Base-by-base conservation (phyloP, 768 basidiomycete genomes). In the Suillus decipiens region DNA sequence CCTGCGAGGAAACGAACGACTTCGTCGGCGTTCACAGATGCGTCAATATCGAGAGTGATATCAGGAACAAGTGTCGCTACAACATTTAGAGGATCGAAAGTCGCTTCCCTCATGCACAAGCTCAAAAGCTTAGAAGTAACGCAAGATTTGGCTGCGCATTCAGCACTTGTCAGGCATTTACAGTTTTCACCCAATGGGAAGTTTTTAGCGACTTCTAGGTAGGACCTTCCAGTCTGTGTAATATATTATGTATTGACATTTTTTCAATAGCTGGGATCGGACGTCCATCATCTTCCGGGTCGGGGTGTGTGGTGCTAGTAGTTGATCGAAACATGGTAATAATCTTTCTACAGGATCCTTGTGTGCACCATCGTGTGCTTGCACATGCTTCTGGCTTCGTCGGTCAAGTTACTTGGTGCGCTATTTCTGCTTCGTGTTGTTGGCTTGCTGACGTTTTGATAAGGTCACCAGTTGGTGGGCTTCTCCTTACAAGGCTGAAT, bases 171-270 rank as follows among this genome's bases (percentile, higher is more conserved):
- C 19, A 73, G 86, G 60, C 87, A 90, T 72, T 71, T 92, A 69
- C 86, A 90, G 71, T 92, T 92, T 75, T 90, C 88, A 1, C 89
- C 89, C 1, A 84, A 90, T 72, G 90, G 90, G 22, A 86, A 81
- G 70, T 89, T 83, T 69, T 71, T 92, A 67, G 90, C 89, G 3
- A 91, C 89, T 5, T 89, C 88, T 34, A 88, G 88, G 84, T 87
- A 67, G 56, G 76, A 43, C 17, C 59, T 51, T 22, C 57, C 5
- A n/a, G 64, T 57, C 37, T 14, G 54, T 2, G 43, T 24, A 50
- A 36, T n/a, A 34, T 15, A 24, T 28, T 28, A 15, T 61, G 11
- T 11, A 17, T 53, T 50, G 36, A 47, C 63, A 10, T 19, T 33
- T 31, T 39, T 11, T 63, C 8, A 3, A 45, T 65, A 88, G 88